A percentile compares a stretch with the other conserved stretches of the same genome.
Conservation (phyloP, 805 yeast genomes). For the Wickerhamiella parazyma region DNA sequence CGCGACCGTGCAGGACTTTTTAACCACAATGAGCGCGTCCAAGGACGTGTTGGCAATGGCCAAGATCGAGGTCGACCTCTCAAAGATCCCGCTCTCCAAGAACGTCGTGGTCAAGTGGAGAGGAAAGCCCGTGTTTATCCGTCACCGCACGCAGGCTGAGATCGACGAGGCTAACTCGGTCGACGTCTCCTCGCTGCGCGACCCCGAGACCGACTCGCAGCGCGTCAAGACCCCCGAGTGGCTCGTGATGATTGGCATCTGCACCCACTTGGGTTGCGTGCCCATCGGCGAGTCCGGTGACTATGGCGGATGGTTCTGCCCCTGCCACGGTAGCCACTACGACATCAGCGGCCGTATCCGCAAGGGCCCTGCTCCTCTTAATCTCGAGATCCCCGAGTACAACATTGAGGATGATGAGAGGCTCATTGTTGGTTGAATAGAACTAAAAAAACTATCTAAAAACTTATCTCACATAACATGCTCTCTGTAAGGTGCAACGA, state of each 20-base stretch:
- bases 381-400: slow-evolving; percentile 91
- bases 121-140: slow-evolving; percentile 98
- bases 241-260: slow-evolving; percentile 98
- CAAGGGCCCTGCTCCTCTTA: slow-evolving; percentile 99
- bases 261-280: slow-evolving; percentile 99
- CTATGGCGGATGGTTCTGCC: slow-evolving; percentile 99
- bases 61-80: slow-evolving; percentile 91
- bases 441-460: neutral
- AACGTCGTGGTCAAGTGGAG: slow-evolving; percentile 99
- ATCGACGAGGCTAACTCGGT: slow-evolving; percentile 86
- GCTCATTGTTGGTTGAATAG: slow-evolving; percentile 66
- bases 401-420: slow-evolving; percentile 67
- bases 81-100: slow-evolving; percentile 92
- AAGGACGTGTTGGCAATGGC: slow-evolving; percentile 99
- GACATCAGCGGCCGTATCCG: slow-evolving; percentile 99
- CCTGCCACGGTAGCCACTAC: slow-evolving; percentile 99
- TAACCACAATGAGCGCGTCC: slow-evolving; percentile 90
- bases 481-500: slow-evolving; percentile 64
- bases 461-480: too few species aligned
- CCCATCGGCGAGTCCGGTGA: slow-evolving; percentile 99
- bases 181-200: slow-evolving; percentile 68
- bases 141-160: slow-evolving; percentile 93
- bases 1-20: slow-evolving; percentile 83
- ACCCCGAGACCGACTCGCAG: slow-evolving; percentile 84
- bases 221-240: slow-evolving; percentile 96